These are phyloP conservation scores for Picochlorum sp. DNA, from an alignment of 139 green algal species.

Conservation along the genomic window DNA sequence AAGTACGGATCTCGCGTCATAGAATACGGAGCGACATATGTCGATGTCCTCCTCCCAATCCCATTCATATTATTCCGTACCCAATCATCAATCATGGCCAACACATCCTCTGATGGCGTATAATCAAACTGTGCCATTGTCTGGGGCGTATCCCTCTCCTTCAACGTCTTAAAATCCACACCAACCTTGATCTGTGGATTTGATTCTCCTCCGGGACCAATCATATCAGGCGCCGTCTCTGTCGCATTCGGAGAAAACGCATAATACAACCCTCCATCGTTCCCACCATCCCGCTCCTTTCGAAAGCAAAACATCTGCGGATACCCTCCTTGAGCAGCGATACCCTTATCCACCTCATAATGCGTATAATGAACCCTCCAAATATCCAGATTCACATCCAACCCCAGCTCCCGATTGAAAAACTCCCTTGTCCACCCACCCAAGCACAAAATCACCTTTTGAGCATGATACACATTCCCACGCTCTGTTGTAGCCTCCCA, in stretches of 20 bases:
- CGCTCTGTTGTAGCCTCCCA: neutral
- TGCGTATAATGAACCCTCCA: slow-evolving; percentile 5
- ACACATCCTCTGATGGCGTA: neutral
- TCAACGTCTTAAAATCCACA: slow-evolving; percentile 3
- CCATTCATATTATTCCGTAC: slow-evolving; percentile 4
- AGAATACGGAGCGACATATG: neutral
- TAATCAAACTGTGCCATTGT: slow-evolving; percentile 3
- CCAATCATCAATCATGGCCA: slow-evolving; percentile 6
- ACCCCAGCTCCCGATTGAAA: slow-evolving; percentile 2
- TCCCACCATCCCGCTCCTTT: slow-evolving; percentile 2
- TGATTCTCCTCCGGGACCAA: neutral
- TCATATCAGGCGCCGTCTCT: neutral
- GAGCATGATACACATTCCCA: neutral
- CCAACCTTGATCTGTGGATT: slow-evolving; percentile 2
- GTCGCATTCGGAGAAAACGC: slow-evolving; percentile 2
- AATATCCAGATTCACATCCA: slow-evolving; percentile 2
- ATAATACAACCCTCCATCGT: neutral
- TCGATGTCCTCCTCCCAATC: slow-evolving; percentile 3
- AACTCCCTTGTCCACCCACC: neutral
- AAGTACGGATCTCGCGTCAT: slow-evolving; percentile 2
- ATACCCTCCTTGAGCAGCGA: neutral
- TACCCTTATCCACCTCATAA: slow-evolving; percentile 5
- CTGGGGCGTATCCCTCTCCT: neutral
- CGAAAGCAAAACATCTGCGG: slow-evolving; percentile 3
- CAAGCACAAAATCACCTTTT: neutral